A percentile compares a stretch with the other conserved stretches of the same genome.
Conservation (phyloP, 441 rosid genomes). For the Viola pubescens region DNA sequence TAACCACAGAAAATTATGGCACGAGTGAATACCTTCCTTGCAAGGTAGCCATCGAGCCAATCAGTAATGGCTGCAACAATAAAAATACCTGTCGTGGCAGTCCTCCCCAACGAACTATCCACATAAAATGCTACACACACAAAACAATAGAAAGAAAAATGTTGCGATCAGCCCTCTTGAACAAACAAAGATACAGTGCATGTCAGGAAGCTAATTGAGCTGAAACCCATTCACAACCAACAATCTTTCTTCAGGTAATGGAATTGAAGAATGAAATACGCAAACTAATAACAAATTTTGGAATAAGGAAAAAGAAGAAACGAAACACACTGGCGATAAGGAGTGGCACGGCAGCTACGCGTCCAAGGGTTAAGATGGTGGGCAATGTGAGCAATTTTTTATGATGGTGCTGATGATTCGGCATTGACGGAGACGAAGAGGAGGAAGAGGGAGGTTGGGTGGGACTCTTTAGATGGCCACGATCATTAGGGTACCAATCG, state of each 20-base stretch:
- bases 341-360: conserved; percentile 86
- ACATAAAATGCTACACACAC: conserved; percentile 57
- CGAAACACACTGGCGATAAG: conserved; percentile 53
- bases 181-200: not conserved
- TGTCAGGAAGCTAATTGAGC: too few relatives aligned
- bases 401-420: conserved; percentile 22
- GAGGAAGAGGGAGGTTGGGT: too few relatives aligned
- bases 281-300: not conserved
- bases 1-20: not conserved
- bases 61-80: conserved; percentile 88
- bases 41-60: conserved; percentile 99
- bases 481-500: conserved; percentile 16
- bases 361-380: conserved; percentile 82
- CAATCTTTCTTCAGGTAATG: too few relatives aligned
- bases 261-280: not conserved
- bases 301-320: not conserved
- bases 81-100: conserved; percentile 81
- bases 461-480: not conserved
- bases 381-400: conserved; percentile 76
- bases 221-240: too few relatives aligned
- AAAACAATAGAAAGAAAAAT: not conserved
- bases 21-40: conserved; percentile 54
- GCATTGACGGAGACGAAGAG: conserved; percentile 22
- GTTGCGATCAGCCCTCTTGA: not conserved
- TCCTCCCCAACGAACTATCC: conserved; percentile 82